Percentiles rank a stretch among this genome's conserved stretches.
phyloP scores from a whole-genome alignment of 2,329 filamentous ascomycete species.

The Aspergillus transmontanensis region DNA sequence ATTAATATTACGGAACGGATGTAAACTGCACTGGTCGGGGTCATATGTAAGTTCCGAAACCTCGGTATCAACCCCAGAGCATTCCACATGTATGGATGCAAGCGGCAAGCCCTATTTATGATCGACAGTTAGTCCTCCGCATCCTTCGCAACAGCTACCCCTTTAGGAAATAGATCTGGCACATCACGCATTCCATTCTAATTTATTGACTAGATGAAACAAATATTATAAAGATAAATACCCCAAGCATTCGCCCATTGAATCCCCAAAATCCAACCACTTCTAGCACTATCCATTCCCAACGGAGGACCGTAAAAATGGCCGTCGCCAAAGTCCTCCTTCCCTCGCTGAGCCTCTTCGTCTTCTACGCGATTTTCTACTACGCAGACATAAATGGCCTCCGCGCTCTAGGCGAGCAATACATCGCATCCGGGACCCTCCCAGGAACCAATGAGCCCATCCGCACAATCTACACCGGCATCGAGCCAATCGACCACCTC shows the following conservation, averaged over 20 bases:
- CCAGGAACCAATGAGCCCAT: slow-evolving; percentile 31
- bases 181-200: not conserved
- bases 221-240: not conserved
- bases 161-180: not conserved
- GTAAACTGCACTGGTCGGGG: not conserved
- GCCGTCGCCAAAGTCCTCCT: slow-evolving; percentile 28
- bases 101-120: not conserved
- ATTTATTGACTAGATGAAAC: not conserved
- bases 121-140: not conserved
- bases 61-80: not conserved
- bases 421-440: slow-evolving; percentile 27
- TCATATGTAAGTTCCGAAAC: not conserved
- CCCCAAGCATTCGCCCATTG: not conserved
- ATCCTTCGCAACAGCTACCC: slow-evolving; percentile 1
- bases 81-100: not conserved
- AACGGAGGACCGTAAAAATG: slow-evolving; percentile 13
- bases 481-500: slow-evolving; percentile 34
- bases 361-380: slow-evolving; percentile 37
- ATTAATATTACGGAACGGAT: not conserved
- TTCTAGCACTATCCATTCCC: not conserved
- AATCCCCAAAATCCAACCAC: not conserved
- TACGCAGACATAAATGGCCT: slow-evolving; percentile 37
- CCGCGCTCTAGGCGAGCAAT: slow-evolving; percentile 20
- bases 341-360: slow-evolving; percentile 33
- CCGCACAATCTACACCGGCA: slow-evolving; percentile 37